Evolutionary conservation across 2,329 filamentous ascomycete species (phyloP).

Genomic region (Xylariaceae sp.): DNA sequence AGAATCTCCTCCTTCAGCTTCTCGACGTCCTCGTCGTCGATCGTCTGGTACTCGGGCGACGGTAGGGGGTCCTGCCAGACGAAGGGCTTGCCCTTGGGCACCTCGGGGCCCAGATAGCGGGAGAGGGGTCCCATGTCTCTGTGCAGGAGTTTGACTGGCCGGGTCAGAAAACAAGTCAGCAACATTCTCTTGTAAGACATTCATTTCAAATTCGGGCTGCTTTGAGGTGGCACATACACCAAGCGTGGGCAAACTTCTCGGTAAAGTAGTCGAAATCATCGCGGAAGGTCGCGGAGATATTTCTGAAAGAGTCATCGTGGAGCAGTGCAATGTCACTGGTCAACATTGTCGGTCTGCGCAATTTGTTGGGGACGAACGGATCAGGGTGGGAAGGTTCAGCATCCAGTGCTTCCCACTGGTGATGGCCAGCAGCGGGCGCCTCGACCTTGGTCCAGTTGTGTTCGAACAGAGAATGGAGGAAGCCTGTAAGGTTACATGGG

Average conservation of each 20-base stretch:
- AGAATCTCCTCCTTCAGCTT: constrained; percentile 64
- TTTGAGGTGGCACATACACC: constrained; percentile 47
- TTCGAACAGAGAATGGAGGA: constrained; percentile 69
- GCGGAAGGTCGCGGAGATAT: constrained; percentile 66
- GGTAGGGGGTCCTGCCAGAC: constrained; percentile 73
- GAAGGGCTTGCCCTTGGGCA: constrained; percentile 57
- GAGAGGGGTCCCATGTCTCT: constrained; percentile 69
- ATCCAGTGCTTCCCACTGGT: constrained; percentile 71
- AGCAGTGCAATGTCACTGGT: constrained; percentile 69
- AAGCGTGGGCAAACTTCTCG: constrained; percentile 65
- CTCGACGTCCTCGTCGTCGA: constrained; percentile 56
- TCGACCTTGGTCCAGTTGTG: constrained; percentile 73
- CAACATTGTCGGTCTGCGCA: constrained; percentile 68
- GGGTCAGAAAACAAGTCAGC: background rate
- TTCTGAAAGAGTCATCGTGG: constrained; percentile 65
- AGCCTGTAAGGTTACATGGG: constrained; percentile 34
- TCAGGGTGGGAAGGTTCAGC: constrained; percentile 62
- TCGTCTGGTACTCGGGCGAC: constrained; percentile 46
- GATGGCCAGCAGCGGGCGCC: constrained; percentile 62
- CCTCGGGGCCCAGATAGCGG: constrained; percentile 69
- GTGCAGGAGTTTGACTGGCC: constrained; percentile 61
- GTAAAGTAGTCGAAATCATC: constrained; percentile 62
- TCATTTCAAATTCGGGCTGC: background rate
- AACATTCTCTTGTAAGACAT: background rate
- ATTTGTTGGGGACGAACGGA: constrained; percentile 62